These are phyloP conservation scores for Solanum chaucha DNA, from an alignment of 257 asterid species.

Conservation along the genomic window DNA sequence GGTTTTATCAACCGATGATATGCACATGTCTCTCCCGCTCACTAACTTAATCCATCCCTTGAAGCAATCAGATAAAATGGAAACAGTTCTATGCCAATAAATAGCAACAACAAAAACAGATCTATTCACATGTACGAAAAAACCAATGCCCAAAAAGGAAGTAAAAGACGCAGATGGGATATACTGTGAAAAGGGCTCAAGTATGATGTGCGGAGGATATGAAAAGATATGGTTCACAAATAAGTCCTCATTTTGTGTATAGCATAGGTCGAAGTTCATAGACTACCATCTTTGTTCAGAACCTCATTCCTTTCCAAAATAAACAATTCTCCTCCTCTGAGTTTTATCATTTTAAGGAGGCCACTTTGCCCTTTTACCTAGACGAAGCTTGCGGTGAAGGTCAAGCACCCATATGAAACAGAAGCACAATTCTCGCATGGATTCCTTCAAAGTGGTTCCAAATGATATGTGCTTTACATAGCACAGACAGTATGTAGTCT, in stretches of 20 bases:
- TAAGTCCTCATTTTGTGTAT: neutral
- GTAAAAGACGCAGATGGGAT: neutral
- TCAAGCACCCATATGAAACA: neutral
- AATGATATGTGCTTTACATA: neutral
- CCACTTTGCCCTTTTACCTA: neutral
- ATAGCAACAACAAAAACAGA: neutral
- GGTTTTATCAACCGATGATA: neutral
- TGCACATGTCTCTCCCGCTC: neutral
- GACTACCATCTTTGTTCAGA: neutral
- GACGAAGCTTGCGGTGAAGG: neutral
- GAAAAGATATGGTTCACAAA: neutral
- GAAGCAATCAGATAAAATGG: neutral
- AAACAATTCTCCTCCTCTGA: neutral
- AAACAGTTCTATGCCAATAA: neutral
- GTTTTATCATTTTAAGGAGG: neutral
- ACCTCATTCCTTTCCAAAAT: neutral
- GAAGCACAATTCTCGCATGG: neutral
- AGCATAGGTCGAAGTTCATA: neutral
- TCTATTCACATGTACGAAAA: neutral
- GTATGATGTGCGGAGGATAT: neutral
- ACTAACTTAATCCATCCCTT: neutral
- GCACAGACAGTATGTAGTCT: neutral
- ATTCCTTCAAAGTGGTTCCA: neutral
- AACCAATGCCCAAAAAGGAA: neutral
- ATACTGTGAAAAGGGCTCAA: neutral